These are phyloP conservation scores for Phylloporus rhodoxanthus DNA, from an alignment of 768 basidiomycete species.

Conservation along the genomic window DNA sequence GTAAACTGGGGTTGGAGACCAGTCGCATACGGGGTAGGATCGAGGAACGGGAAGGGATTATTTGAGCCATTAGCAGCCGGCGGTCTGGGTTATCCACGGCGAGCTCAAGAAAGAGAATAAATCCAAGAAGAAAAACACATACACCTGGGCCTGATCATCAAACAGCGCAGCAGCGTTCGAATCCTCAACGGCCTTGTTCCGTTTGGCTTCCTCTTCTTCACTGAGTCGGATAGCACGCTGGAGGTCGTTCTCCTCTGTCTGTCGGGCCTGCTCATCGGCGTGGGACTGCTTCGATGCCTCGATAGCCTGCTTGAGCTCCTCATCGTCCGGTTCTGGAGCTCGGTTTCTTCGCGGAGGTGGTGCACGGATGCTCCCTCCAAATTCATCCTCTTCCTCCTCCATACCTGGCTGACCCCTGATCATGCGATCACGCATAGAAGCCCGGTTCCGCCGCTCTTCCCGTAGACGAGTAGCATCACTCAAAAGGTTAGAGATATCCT, in stretches of 20 bases:
- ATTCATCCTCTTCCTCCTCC: conserved; percentile 25
- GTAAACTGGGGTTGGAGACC: conserved; percentile 70
- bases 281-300: conserved; percentile 79
- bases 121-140: conserved; percentile 27
- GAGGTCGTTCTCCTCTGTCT: conserved; percentile 77
- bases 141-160: conserved; percentile 82
- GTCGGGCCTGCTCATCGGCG: conserved; percentile 59
- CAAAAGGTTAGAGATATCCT: conserved; percentile 94
- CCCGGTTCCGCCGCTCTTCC: conserved; percentile 76
- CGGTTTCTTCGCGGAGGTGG: conserved; percentile 19
- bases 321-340: conserved; percentile 54
- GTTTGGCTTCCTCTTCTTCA: conserved; percentile 81
- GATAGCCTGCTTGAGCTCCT: conserved; percentile 79
- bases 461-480: conserved; percentile 80
- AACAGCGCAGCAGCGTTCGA: conserved; percentile 73
- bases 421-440: conserved; percentile 95
- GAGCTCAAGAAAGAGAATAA: conserved; percentile 3
- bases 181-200: conserved; percentile 65
- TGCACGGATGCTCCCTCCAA: conserved; percentile 5
- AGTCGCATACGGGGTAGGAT: conserved; percentile 54
- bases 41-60: conserved; percentile 57
- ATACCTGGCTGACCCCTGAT: conserved; percentile 49
- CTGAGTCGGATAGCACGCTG: conserved; percentile 78
- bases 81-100: conserved; percentile 18
- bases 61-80: conserved; percentile 30